Evolutionary conservation across 106 monocot species (phyloP).

Genomic region (Allium sativum): DNA sequence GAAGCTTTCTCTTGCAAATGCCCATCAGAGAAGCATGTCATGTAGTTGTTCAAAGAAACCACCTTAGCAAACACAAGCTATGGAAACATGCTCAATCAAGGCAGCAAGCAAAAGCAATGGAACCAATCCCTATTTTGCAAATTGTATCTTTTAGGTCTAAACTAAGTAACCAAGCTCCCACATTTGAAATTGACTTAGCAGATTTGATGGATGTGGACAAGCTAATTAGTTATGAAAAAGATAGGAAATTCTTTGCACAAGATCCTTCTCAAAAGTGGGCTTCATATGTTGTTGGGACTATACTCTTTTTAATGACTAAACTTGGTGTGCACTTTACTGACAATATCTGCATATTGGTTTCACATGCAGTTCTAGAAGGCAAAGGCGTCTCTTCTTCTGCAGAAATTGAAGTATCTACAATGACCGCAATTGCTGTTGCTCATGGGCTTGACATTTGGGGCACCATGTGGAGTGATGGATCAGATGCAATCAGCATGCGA

Average conservation of each 20-base stretch:
- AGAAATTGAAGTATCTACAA: slow-evolving; percentile 85
- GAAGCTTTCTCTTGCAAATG: slow-evolving; percentile 98
- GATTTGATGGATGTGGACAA: slow-evolving; percentile 72
- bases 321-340: slow-evolving; percentile 62
- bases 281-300: slow-evolving; percentile 92
- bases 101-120: slow-evolving; percentile 59
- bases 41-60: slow-evolving; percentile 90
- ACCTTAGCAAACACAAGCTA: slow-evolving; percentile 73
- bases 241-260: slow-evolving; percentile 50
- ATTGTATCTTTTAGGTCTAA: slow-evolving; percentile 97
- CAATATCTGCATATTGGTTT: slow-evolving; percentile 93
- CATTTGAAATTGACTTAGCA: slow-evolving; percentile 88
- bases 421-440: slow-evolving; percentile 92
- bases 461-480: slow-evolving; percentile 99
- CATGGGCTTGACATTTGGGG: slow-evolving; percentile 99
- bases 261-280: slow-evolving; percentile 99
- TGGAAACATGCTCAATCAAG: slow-evolving; percentile 92
- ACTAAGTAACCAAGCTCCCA: slow-evolving; percentile 88
- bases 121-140: slow-evolving; percentile 67
- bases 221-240: slow-evolving; percentile 74
- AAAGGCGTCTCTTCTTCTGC: slow-evolving; percentile 99
- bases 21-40: slow-evolving; percentile 96
- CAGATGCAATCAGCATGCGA: slow-evolving; percentile 99
- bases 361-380: slow-evolving; percentile 93
- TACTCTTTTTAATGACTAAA: slow-evolving; percentile 93